These are phyloP conservation scores for Quambalaria eucalypti DNA, from an alignment of 1,284 basidiomycete genomes.

Conservation along the genomic window DNA sequence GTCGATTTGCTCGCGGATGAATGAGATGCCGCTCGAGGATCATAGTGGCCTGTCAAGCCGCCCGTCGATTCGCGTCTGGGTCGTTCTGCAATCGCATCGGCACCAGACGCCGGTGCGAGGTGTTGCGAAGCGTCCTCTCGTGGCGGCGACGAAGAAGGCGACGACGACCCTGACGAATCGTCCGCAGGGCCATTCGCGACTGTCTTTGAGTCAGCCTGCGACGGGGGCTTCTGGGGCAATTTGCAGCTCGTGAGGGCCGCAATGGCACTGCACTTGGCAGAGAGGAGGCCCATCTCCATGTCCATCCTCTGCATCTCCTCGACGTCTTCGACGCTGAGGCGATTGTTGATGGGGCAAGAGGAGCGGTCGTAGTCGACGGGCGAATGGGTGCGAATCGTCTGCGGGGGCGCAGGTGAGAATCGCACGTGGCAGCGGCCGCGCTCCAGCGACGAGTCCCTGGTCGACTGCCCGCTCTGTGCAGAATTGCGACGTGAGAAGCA, in stretches of 20 bases:
- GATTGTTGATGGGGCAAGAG: conserved; percentile 36
- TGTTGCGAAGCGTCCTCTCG: too few relatives aligned
- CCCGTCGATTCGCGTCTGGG: background rate
- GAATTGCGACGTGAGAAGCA: conserved; percentile 32
- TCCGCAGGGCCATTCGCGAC: too few relatives aligned
- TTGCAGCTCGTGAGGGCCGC: conserved; percentile 28
- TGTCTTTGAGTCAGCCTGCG: background rate
- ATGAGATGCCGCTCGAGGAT: background rate
- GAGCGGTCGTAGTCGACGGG: conserved; percentile 46
- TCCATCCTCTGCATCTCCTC: conserved; percentile 41
- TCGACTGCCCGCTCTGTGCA: conserved; percentile 8
- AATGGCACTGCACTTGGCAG: conserved; percentile 38
- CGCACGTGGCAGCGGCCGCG: conserved; percentile 22
- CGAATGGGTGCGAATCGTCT: conserved; percentile 39
- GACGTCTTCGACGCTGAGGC: conserved; percentile 37
- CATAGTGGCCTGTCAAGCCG: background rate
- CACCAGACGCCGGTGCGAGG: too few relatives aligned
- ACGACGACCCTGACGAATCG: background rate
- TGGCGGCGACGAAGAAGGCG: background rate
- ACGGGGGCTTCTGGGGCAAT: conserved; percentile 7
- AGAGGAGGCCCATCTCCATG: conserved; percentile 41
- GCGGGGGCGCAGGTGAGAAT: conserved; percentile 35
- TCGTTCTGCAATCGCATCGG: background rate
- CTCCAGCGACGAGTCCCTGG: conserved; percentile 30
- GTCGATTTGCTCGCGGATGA: background rate